Evolutionary conservation across 495 filamentous ascomycete species (phyloP).

Genomic region (Talaromyces ruber): DNA sequence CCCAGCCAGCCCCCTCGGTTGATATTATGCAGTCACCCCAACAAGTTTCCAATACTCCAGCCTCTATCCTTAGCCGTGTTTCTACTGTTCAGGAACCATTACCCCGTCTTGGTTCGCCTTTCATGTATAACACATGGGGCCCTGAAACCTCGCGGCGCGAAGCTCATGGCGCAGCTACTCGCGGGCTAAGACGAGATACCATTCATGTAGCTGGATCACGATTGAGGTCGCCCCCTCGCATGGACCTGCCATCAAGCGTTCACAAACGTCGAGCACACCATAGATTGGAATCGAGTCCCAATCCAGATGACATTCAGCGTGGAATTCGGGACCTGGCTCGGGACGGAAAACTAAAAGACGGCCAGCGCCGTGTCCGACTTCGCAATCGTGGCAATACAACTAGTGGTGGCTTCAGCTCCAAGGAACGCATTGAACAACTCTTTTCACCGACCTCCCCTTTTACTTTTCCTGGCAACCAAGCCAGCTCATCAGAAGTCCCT

Average conservation of each 20-base stretch:
- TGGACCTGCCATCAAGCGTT: slow-evolving; percentile 40
- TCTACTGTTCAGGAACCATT: slow-evolving; percentile 13
- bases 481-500: slow-evolving; percentile 21
- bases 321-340: slow-evolving; percentile 42
- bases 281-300: slow-evolving; percentile 37
- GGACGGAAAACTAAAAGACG: slow-evolving; percentile 35
- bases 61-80: slow-evolving; percentile 14
- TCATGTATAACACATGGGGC: slow-evolving; percentile 48
- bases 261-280: slow-evolving; percentile 43
- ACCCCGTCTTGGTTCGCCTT: slow-evolving; percentile 47
- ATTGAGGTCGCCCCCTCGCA: slow-evolving; percentile 38
- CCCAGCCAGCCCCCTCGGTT: slow-evolving; percentile 14
- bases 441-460: slow-evolving; percentile 41
- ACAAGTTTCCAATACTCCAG: slow-evolving; percentile 2
- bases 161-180: slow-evolving; percentile 20
- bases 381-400: slow-evolving; percentile 43
- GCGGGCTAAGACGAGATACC: slow-evolving; percentile 26
- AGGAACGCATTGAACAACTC: slow-evolving; percentile 27
- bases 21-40: slow-evolving; percentile 8
- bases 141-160: slow-evolving; percentile 34
- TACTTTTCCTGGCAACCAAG: slow-evolving; percentile 19
- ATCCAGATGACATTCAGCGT: slow-evolving; percentile 33
- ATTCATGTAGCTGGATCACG: slow-evolving; percentile 38
- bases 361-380: slow-evolving; percentile 39
- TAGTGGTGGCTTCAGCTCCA: slow-evolving; percentile 18